Conservation (phyloP, 257 asterid genomes). For the Gynochthodes officinalis region DNA sequence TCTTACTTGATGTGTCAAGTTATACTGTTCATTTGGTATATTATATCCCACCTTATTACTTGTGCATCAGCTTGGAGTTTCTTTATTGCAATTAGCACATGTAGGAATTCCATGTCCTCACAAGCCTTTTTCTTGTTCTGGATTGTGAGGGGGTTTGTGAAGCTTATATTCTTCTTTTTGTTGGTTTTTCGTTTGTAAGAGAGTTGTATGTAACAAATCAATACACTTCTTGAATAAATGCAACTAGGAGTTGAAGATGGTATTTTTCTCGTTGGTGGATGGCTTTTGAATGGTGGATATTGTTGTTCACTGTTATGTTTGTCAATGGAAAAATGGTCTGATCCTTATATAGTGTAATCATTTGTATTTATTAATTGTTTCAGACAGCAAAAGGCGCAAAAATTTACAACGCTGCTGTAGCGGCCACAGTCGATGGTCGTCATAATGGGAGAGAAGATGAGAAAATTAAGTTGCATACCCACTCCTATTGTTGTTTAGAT, state of each 20-base stretch:
- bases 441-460: constrained; percentile 73
- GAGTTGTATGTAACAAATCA: neutral
- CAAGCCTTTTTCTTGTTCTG: neutral
- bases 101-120: neutral
- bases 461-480: constrained; percentile 80
- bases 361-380: constrained; percentile 1
- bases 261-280: neutral
- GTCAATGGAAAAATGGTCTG: neutral
- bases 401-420: constrained; percentile 69
- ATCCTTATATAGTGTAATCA: neutral
- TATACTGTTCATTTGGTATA: neutral
- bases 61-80: neutral
- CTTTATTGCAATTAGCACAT: neutral
- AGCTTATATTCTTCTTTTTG: neutral
- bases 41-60: neutral
- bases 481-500: constrained; percentile 87
- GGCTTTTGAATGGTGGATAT: neutral
- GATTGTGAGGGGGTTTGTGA: neutral
- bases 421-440: constrained; percentile 60
- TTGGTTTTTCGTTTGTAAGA: neutral
- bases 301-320: neutral
- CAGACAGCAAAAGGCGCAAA: constrained; percentile 90
- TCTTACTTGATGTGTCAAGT: neutral
- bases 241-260: neutral
- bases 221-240: neutral